phyloP scores from a whole-genome alignment of 306 rosid species.

The Clitoria ternatea region DNA sequence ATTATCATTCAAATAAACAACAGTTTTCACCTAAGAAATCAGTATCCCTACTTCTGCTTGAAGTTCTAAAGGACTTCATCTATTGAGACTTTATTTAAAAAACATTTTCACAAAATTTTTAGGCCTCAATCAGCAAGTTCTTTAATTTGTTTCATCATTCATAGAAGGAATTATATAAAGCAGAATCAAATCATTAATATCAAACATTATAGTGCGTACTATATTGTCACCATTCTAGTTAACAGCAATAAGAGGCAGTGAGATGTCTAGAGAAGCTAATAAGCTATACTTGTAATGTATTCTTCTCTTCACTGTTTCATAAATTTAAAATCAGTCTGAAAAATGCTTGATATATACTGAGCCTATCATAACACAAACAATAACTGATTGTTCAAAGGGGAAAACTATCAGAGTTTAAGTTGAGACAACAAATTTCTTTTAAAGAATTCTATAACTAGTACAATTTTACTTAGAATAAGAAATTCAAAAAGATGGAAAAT shows the following conservation, averaged over 20 bases:
- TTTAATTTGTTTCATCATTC: constrained; percentile 26
- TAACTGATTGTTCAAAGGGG: constrained; percentile 5
- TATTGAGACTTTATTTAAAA: no score
- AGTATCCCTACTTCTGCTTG: no score
- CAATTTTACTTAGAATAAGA: no score
- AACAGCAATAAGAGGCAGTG: constrained; percentile 2
- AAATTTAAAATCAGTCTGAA: not conserved
- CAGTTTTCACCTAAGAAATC: no score
- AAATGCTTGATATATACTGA: not conserved
- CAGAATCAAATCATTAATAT: constrained; percentile 23
- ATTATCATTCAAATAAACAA: no score
- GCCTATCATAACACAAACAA: constrained; percentile 13
- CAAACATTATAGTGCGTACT: not conserved
- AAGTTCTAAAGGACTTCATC: no score
- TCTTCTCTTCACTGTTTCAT: constrained; percentile 8
- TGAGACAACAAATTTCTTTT: no score
- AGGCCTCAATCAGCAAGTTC: no score
- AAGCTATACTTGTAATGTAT: not conserved
- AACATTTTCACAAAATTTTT: no score
- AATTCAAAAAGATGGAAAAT: no score
- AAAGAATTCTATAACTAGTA: no score
- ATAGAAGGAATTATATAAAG: constrained; percentile 2
- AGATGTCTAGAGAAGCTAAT: constrained; percentile 18
- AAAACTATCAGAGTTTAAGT: constrained; percentile 3
- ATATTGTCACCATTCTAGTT: constrained; percentile 14